Base-by-base conservation (phyloP, 106 monocot genomes). In the Dendrobium officinale region DNA sequence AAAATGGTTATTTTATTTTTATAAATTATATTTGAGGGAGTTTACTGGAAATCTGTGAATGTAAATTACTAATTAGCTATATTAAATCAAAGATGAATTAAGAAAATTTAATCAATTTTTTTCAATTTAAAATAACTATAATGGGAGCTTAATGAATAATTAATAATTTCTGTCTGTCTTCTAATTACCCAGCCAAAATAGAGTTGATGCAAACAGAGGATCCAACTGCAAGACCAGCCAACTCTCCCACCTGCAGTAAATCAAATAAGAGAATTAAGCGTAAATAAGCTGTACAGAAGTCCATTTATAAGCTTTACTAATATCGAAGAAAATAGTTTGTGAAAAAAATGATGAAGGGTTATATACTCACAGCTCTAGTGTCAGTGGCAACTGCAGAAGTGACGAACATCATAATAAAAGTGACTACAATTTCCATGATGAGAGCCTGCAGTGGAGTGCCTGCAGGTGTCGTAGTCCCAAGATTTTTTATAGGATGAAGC, bases 381-480 rank as follows among this genome's bases (percentile, higher is more conserved):
- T 92, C 92, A 0, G 92, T 92, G 2, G 89, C 92, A 16, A 92
- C 92, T 2, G 89, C 92, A 9, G 81, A 86, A 42, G 89, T 86
- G 68, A 92, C 90, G 42, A 92, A 92, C 86, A 92, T 90, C 90
- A 92, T 90, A 55, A 55, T 78, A 78, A 92, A 92, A 59, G 90
- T 92, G 18, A 86, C 84, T 27, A 92, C 72, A 33, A 90, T 78
- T 86, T 90, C 92, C 64, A 79, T 84, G 81, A 87, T 73, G 33
- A 92, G 79, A 4, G 89, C 83, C 27, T 85, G 85, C 29, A 13
- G 75, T 13, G 47, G 56, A 2, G 87, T 55, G 54, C 87, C 85
- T 3, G 87, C 64, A 19, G 92, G 89, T 40, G 84, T 84, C n/a
- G 92, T 92, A 4, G 84, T 83, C 24, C 86, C 89, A 19, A 89